Base-by-base conservation (phyloP, 257 asterid genomes). In the Fraxinus americana region DNA sequence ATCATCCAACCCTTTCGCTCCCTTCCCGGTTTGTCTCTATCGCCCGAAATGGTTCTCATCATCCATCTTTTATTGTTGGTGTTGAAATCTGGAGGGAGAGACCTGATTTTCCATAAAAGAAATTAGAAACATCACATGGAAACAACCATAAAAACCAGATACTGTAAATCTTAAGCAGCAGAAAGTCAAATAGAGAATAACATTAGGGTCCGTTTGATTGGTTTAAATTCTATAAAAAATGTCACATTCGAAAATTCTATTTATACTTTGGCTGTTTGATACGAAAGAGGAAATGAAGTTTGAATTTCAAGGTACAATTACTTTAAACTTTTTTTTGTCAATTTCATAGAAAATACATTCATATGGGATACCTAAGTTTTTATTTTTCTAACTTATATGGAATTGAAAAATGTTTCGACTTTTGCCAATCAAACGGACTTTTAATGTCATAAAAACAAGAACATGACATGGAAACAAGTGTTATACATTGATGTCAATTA, bases 1-100 rank as follows among this genome's bases (percentile, higher is more conserved):
- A 94, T 78, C 97, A 91, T 91, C 98, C 98, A 94, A 0, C 97
- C 97, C 39, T 94, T 92, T 2, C 98, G 83, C 36, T 92, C 97
- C n/a, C 88, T 78, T 5, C 92, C 95, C 0, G 81, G 35, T 78
- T 87, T 87, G 52, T 86, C 90, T 65, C 73, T 72, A 4, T 90
- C 91, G 0, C 88, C 86, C 0, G 97, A 87, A 8, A 87, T 83
- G 23, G 90, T 89, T 74, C 93, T 79, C 87, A 85, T 77, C 87
- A 86, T 79, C 97, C 96, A 92, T 10, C 90, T 86, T 81, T 90
- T 74, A n/a, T 83, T 87, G 74, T 52, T 85, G 65, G 41, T 59
- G 86, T 72, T 92, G 82, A 92, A 94, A 86, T 94, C 96, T 10
- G 94, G 74, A 45, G 92, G 92, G 2, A 93, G 90, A 16, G 96